Evolutionary conservation across 306 rosid species (phyloP).

Genomic region (Trichosanthes cucumerina): DNA sequence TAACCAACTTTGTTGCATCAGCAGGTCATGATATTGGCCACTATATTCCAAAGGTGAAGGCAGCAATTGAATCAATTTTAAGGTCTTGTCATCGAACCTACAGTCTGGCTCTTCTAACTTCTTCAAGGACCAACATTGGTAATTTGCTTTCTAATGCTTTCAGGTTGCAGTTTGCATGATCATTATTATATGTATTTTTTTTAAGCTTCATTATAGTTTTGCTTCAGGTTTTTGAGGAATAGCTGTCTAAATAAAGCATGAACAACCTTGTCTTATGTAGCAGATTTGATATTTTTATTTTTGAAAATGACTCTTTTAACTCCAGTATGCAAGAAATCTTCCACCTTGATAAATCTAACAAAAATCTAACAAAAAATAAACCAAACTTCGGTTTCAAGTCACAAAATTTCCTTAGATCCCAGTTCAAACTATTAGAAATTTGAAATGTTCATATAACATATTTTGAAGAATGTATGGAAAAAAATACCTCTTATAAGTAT

Average conservation of each 20-base stretch:
- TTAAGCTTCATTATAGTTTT: neutral
- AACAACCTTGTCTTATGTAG: neutral
- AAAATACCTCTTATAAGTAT: neutral
- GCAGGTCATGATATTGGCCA: constrained; percentile 93
- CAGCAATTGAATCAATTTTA: constrained; percentile 85
- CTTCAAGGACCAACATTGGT: constrained; percentile 92
- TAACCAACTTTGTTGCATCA: constrained; percentile 24
- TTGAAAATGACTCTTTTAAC: neutral
- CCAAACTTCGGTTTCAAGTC: neutral
- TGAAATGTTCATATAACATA: neutral
- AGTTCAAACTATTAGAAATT: neutral
- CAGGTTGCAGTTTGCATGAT: constrained; percentile 4
- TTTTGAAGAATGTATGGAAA: neutral
- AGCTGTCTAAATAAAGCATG: neutral
- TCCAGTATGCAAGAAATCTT: neutral
- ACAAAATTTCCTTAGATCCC: neutral
- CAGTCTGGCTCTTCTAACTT: constrained; percentile 92
- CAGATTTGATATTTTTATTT: neutral
- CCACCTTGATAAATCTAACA: neutral
- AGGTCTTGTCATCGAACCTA: constrained; percentile 76
- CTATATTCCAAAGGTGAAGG: constrained; percentile 91
- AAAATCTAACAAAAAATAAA: neutral
- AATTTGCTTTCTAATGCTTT: constrained; percentile 24
- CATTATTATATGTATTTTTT: neutral
- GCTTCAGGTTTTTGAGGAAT: neutral